Evolutionary conservation across 2,329 filamentous ascomycete genomes (phyloP), one percentile per base, ranked within the genome.

Genomic region (Verticillium albo-atrum): DNA sequence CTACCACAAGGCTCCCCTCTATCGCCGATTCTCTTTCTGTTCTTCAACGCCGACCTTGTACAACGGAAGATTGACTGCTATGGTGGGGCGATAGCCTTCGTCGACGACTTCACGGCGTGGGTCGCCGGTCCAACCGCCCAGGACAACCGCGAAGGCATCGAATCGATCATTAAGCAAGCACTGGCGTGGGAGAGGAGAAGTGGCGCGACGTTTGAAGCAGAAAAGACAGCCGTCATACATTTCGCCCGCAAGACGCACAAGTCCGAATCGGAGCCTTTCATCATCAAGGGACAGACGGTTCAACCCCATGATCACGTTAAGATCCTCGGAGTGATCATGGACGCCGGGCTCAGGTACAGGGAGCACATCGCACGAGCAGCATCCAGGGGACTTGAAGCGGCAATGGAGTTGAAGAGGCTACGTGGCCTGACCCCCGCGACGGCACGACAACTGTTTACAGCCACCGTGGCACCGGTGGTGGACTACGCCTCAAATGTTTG

Each of bases 1-100:
- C 56, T 71, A 20, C 67, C 66, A 7, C 64, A 73, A 61, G 70
- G 70, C 3, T 76, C 70, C 3, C 71, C 68, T 6, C 62, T 77
- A 6, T 77, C 71, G 7, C 71, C 66, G 15, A 70, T 73, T 23
- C 61, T 74, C 17, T 76, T 73, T 60, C 68, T 74, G 4, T 72
- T 71, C 62, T 69, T 68, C 47, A 68, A 67, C 58, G 62, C 63
- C 2, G 62, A 66, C 54, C 54, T 67, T 15, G 66, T 74, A 10
- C 60, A 73, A 58, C 56, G 60, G 55, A 61, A 62, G 55, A 71
- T 75, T 50, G 57, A 68, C 50, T 58, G 58, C 34, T 54, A 68
- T 27, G 63, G 66, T 56, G 68, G 68, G 56, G 63, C 65, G 0
- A 62, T 68, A 51, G 65, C 63, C 47, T 68, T 67, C 54, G 54